phyloP scores from a whole-genome alignment of 805 yeast genomes.

The Torulaspora maleeae region DNA sequence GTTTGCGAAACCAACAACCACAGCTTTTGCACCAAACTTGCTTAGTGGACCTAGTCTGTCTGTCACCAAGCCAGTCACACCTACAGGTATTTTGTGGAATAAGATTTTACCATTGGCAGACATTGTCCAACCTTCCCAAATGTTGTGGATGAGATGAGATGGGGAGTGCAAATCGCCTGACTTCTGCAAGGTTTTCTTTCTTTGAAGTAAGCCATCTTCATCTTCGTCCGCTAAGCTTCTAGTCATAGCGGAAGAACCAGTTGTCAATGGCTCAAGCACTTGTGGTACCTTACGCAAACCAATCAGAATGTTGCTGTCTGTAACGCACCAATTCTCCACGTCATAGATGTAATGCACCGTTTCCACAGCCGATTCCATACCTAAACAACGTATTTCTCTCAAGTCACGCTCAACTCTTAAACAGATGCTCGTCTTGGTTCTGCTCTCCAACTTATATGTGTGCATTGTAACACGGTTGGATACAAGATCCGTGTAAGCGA shows the following conservation, averaged over 20 bases:
- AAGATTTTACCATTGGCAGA: slow-evolving; percentile 59
- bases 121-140: slow-evolving; percentile 84
- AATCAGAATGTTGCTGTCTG: slow-evolving; percentile 70
- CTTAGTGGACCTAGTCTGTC: slow-evolving; percentile 57
- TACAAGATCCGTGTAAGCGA: slow-evolving; percentile 50
- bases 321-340: slow-evolving; percentile 74
- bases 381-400: slow-evolving; percentile 83
- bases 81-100: slow-evolving; percentile 54
- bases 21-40: slow-evolving; percentile 72
- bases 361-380: slow-evolving; percentile 71
- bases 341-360: slow-evolving; percentile 60
- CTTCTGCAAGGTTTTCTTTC: slow-evolving; percentile 4
- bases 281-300: slow-evolving; percentile 53
- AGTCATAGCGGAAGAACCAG: slow-evolving; percentile 12
- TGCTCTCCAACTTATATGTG: slow-evolving; percentile 64
- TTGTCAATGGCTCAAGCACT: slow-evolving; percentile 4
- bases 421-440: slow-evolving; percentile 76
- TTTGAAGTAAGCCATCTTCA: slow-evolving; percentile 6
- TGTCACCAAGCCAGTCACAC: slow-evolving; percentile 45
- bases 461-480: slow-evolving; percentile 50
- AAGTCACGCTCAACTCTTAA: slow-evolving; percentile 89
- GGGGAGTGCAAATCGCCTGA: neutral
- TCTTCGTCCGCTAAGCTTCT: slow-evolving; percentile 4
- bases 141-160: slow-evolving; percentile 38
- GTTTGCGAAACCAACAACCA: slow-evolving; percentile 71